Conservation (phyloP, 768 basidiomycete species). For the Fistulinella prunicolor region DNA sequence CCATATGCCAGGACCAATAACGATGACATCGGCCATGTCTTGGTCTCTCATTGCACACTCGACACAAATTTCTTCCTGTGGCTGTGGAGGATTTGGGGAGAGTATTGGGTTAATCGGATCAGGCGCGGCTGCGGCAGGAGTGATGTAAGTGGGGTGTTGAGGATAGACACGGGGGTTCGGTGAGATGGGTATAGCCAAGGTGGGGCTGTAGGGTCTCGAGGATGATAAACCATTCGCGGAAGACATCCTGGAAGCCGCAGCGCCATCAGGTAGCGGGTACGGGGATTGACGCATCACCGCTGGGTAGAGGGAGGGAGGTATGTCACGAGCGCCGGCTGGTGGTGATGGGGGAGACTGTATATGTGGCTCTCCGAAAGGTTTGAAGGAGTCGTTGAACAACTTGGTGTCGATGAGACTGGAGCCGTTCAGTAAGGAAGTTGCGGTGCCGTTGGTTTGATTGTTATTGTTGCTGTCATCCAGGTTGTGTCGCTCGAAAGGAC, state of each 20-base stretch:
- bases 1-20: constrained; percentile 84
- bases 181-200: constrained; percentile 52
- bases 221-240: constrained; percentile 58
- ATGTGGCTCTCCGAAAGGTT: constrained; percentile 29
- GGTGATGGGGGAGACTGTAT: constrained; percentile 25
- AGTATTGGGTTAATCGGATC: constrained; percentile 62
- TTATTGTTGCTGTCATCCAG: constrained; percentile 43
- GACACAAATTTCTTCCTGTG: constrained; percentile 83
- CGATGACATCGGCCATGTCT: constrained; percentile 96
- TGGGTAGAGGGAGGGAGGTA: constrained; percentile 36
- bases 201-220: constrained; percentile 48
- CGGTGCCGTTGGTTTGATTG: constrained; percentile 15
- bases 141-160: constrained; percentile 77
- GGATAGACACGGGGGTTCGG: constrained; percentile 64
- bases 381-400: constrained; percentile 30
- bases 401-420: constrained; percentile 27
- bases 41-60: constrained; percentile 99
- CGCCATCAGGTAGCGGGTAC: constrained; percentile 37
- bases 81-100: constrained; percentile 48
- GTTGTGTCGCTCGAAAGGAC: constrained; percentile 52
- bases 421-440: constrained; percentile 24
- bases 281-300: constrained; percentile 47
- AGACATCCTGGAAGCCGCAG: constrained; percentile 33
- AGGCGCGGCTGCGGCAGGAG: constrained; percentile 46
- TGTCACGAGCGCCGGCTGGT: constrained; percentile 19